Base-by-base conservation (phyloP, 257 asterid species). In the Solanum ossicruentum region DNA sequence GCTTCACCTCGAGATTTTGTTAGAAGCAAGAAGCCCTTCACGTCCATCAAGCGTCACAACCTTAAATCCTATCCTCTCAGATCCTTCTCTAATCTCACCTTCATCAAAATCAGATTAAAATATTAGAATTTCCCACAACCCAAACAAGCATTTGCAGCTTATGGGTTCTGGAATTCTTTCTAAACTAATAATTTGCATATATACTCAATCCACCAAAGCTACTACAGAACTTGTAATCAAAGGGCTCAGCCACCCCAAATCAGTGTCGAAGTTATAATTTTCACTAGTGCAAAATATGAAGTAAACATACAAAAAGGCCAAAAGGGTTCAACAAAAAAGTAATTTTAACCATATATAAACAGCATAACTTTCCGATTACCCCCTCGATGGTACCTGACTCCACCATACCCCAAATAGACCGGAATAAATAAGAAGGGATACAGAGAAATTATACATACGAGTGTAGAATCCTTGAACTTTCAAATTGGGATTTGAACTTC, bases 41-140 rank as follows among this genome's bases (percentile, higher is more conserved):
- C 94, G 95, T 47, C 95, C 94, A 89, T 93, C 97, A 13, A 93
- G 85, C 15, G 96, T 94, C 67, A 94, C 95, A 84, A 95, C 97
- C 88, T 95, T 98, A 86, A 93, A 95, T 26, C 98, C 98, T 67
- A 91, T 91, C 88, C 98, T 91, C 82, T 91, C 91, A 23, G 88
- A 84, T 85, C 94, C 98, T 87, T 94, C 95, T 89, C 98, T 91
- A 60, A 94, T 80, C 89, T 94, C 98, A 88, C 96, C 98, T 95
- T 67, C 81, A 65, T 61, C 78, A 78, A 82, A 49, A 18, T 77
- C 49, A 80, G 8, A 61, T 82, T 18, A 77, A 17, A 15, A 49
- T 41, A 58, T 66, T 49, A 56, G 28, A 81, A 26, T 60, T 81
- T 86, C 70, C 5, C 72, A 32, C 54, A 65, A 36, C 6, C 49